These are phyloP conservation scores for Penicillium aurantiogriseum DNA, from an alignment of 2,329 filamentous ascomycete genomes.

Conservation along the genomic window DNA sequence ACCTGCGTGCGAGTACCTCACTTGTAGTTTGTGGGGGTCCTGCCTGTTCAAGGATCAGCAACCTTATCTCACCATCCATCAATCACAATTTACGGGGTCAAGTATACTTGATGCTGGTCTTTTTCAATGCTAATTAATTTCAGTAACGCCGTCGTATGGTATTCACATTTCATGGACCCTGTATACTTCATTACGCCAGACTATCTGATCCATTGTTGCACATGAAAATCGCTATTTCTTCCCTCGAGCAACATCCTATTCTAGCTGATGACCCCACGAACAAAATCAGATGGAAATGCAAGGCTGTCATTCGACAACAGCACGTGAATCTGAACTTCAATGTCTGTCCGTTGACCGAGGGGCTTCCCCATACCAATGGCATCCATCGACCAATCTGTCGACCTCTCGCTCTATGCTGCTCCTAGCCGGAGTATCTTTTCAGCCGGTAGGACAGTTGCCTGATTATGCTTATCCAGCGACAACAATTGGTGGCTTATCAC, in stretches of 20 bases:
- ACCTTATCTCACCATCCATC: background rate
- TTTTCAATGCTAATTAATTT: background rate
- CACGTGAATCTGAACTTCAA: background rate
- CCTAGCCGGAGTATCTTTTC: background rate
- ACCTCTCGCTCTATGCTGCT: background rate
- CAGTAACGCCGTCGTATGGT: conserved; percentile 6
- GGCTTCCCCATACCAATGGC: background rate
- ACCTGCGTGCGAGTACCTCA: background rate
- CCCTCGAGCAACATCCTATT: background rate
- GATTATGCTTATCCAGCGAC: background rate
- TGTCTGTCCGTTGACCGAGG: background rate
- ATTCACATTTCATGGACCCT: conserved; percentile 3
- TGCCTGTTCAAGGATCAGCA: background rate
- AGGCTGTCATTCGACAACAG: background rate
- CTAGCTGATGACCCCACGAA: background rate
- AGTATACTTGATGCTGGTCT: background rate
- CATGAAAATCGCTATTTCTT: background rate
- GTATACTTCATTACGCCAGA: background rate
- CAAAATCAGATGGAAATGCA: background rate
- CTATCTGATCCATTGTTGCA: background rate
- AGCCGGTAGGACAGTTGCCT: background rate
- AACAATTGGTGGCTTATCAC: background rate
- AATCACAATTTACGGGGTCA: background rate
- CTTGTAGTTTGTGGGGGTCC: background rate
- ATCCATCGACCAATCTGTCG: background rate